A percentile compares a stretch with the other conserved stretches of the same genome.
phyloP scores from a whole-genome alignment of 306 rosid species.

The Fragaria nilgerrensis region DNA sequence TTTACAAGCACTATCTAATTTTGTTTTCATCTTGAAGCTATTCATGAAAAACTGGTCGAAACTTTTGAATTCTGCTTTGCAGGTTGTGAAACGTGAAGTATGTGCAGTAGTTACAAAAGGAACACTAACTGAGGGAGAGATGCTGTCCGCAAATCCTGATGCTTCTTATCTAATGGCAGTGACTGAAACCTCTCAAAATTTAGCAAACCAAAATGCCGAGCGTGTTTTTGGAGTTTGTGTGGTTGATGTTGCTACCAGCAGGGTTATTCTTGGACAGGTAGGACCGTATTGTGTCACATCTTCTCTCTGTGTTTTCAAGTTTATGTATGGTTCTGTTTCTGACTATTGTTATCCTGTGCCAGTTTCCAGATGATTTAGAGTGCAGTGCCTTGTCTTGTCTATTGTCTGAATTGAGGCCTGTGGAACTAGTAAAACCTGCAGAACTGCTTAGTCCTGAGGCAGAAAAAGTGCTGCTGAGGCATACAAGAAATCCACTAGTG shows the following conservation, averaged over 20 bases:
- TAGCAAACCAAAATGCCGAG: conserved; percentile 42
- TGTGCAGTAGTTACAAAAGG: conserved; percentile 92
- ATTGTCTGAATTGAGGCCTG: conserved; percentile 90
- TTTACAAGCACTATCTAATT: conserved; percentile 5
- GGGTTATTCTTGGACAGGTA: conserved; percentile 91
- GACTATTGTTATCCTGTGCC: conserved; percentile 31
- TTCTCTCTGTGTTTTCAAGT: not conserved
- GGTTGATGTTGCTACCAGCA: conserved; percentile 78
- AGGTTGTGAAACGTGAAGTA: conserved; percentile 97
- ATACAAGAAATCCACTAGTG: conserved; percentile 83
- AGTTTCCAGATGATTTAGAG: conserved; percentile 84
- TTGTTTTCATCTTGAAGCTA: conserved; percentile 9
- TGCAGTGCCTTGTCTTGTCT: conserved; percentile 78
- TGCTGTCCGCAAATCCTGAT: conserved; percentile 76
- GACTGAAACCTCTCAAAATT: conserved; percentile 52
- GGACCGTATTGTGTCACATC: not conserved
- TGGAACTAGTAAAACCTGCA: conserved; percentile 86
- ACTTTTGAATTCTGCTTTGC: conserved; percentile 15
- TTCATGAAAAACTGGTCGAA: not conserved
- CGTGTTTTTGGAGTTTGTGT: conserved; percentile 72
- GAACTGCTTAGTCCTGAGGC: conserved; percentile 79
- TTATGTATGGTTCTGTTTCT: conserved; percentile 1
- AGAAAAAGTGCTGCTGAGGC: conserved; percentile 64
- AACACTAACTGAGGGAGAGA: conserved; percentile 85
- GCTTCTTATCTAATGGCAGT: conserved; percentile 84